A percentile compares a stretch with the other conserved stretches of the same genome.
These are phyloP conservation scores for Dactylis glomerata DNA, from an alignment of 176 grass and related monocot genomes.

Conservation along the genomic window DNA sequence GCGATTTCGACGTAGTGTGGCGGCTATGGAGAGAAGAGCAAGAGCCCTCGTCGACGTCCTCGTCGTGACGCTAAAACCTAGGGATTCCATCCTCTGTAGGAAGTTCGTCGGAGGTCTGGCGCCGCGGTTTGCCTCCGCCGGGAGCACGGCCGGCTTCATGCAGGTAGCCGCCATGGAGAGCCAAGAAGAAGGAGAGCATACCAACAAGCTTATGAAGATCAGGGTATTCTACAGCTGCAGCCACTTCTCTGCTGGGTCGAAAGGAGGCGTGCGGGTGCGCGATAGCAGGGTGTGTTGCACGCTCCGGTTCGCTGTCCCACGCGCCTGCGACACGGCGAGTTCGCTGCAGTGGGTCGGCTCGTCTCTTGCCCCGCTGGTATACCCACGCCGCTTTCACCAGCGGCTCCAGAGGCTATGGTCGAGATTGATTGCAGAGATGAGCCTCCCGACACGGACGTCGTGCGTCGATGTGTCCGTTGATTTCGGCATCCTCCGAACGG, in stretches of 20 bases:
- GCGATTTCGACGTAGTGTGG: too few relatives aligned
- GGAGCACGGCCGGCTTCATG: constrained; percentile 18
- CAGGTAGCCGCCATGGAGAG: not conserved
- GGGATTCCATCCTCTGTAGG: not conserved
- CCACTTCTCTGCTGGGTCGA: not conserved
- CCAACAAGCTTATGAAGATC: not conserved
- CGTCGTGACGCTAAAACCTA: too few relatives aligned
- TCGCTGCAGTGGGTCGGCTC: not conserved
- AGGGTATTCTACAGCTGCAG: constrained; percentile 26
- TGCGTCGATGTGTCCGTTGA: too few relatives aligned
- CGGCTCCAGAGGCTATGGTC: not conserved
- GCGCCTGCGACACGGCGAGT: not conserved
- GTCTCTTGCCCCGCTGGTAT: constrained; percentile 1
- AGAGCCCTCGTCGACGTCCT: too few relatives aligned
- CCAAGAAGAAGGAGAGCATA: not conserved
- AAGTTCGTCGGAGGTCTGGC: not conserved
- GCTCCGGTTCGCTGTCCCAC: not conserved
- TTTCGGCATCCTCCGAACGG: too few relatives aligned
- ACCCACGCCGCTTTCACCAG: not conserved
- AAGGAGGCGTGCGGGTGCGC: not conserved
- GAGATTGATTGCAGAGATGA: too few relatives aligned
- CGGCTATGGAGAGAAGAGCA: too few relatives aligned
- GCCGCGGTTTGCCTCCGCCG: not conserved
- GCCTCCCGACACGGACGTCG: too few relatives aligned
- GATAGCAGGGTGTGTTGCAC: not conserved